Evolutionary conservation across 2,329 filamentous ascomycete species (phyloP).

Genomic region (Trichoderma harzianum): DNA sequence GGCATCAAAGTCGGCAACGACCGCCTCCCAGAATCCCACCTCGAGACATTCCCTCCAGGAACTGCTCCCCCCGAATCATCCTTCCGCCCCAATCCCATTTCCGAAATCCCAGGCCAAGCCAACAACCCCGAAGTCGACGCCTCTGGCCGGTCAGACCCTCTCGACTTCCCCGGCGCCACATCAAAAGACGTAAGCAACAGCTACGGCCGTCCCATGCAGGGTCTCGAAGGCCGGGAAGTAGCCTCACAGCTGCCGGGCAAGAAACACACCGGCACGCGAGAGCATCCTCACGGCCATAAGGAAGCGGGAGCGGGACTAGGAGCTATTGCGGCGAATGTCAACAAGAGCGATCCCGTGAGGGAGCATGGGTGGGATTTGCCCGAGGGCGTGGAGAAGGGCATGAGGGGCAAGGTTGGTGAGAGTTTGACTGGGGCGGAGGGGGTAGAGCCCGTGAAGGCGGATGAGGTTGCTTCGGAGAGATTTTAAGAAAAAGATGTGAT

Average conservation of each 20-base stretch:
- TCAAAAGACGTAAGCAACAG: constrained; percentile 43
- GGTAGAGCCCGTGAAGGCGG: not conserved
- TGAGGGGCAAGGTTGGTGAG: not conserved
- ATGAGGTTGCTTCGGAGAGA: constrained; percentile 1
- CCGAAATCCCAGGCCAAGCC: constrained; percentile 37
- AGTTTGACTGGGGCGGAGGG: not conserved
- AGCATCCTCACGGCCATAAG: constrained; percentile 20
- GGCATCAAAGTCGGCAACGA: constrained; percentile 61
- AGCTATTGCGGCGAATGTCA: constrained; percentile 35
- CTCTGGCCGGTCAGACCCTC: constrained; percentile 27
- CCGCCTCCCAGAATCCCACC: constrained; percentile 58
- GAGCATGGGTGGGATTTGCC: constrained; percentile 24
- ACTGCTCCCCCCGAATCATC: constrained; percentile 52
- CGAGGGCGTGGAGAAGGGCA: constrained; percentile 14
- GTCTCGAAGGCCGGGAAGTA: constrained; percentile 40
- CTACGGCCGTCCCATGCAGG: constrained; percentile 42
- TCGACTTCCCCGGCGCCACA: constrained; percentile 43
- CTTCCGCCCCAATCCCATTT: constrained; percentile 38
- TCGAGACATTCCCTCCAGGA: constrained; percentile 58
- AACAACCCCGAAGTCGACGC: constrained; percentile 27
- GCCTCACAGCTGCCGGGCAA: constrained; percentile 10
- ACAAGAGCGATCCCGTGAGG: constrained; percentile 27
- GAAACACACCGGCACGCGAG: constrained; percentile 35
- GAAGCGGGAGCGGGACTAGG: constrained; percentile 39
- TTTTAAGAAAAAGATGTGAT: not conserved